Conservation (phyloP, 2,329 filamentous ascomycete species). For the Periconia digitata region DNA sequence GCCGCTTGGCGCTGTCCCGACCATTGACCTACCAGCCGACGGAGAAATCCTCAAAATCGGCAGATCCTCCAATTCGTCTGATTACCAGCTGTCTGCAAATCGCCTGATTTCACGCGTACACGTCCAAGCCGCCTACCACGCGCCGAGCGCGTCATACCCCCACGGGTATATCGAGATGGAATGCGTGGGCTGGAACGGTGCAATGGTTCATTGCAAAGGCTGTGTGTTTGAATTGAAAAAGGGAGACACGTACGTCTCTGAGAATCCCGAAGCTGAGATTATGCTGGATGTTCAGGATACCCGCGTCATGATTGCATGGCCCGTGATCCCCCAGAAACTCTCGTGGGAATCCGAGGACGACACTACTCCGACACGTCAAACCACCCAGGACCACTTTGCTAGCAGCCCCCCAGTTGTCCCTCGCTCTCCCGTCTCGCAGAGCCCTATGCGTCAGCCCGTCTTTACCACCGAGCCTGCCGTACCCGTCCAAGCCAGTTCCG, state of each 20-base stretch:
- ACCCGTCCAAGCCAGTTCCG: constrained; percentile 21
- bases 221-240: constrained; percentile 83
- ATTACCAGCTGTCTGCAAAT: constrained; percentile 91
- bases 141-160: constrained; percentile 66
- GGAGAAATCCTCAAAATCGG: constrained; percentile 86
- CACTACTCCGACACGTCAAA: constrained; percentile 35
- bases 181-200: constrained; percentile 94
- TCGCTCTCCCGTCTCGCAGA: constrained; percentile 76
- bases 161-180: constrained; percentile 81
- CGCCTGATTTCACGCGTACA: constrained; percentile 92
- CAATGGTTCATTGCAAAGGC: constrained; percentile 89
- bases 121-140: constrained; percentile 81
- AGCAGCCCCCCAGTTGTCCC: constrained; percentile 67
- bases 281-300: constrained; percentile 95
- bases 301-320: constrained; percentile 88
- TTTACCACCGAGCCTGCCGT: constrained; percentile 42
- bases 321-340: constrained; percentile 60
- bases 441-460: constrained; percentile 54
- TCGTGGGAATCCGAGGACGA: constrained; percentile 63
- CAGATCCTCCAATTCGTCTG: constrained; percentile 90
- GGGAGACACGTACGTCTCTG: constrained; percentile 85
- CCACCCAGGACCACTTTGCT: constrained; percentile 49
- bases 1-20: constrained; percentile 81
- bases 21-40: constrained; percentile 75
- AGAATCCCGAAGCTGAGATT: constrained; percentile 84